Evolutionary conservation across 2,329 filamentous ascomycete species (phyloP), one percentile per base, ranked within the genome.

Genomic region (Penicillium sp.): DNA sequence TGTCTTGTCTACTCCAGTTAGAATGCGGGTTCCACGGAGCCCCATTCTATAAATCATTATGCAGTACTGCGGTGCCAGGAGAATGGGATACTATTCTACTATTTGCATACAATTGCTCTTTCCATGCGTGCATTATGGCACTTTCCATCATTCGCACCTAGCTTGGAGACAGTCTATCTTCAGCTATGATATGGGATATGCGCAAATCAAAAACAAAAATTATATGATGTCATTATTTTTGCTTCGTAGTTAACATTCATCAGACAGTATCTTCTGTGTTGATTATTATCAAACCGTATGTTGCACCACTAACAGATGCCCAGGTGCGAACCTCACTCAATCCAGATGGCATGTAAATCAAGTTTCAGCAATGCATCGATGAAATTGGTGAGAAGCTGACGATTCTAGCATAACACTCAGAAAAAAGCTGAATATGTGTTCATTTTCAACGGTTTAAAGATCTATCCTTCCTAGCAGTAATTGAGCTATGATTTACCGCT

Each of bases 401-500:
- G n/a, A n/a, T n/a, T n/a, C n/a, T n/a, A n/a, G n/a, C n/a, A n/a
- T n/a, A n/a, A n/a, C n/a, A n/a, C n/a, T n/a, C n/a, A n/a, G n/a
- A n/a, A n/a, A n/a, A n/a, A n/a, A n/a, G n/a, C n/a, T n/a, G n/a
- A n/a, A n/a, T n/a, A n/a, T n/a, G n/a, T n/a, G n/a, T n/a, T n/a
- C n/a, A n/a, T n/a, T n/a, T n/a, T n/a, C n/a, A n/a, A n/a, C n/a
- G n/a, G n/a, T n/a, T n/a, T n/a, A n/a, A n/a, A n/a, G n/a, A n/a
- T 31, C 28, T 31, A 31, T 31, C 29, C 9, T 36, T 18, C 9
- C n/a, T n/a, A n/a, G n/a, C n/a, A n/a, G n/a, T n/a, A n/a, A n/a
- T n/a, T n/a, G n/a, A n/a, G n/a, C n/a, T n/a, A n/a, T n/a, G 16
- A n/a, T 43, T 29, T 55, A 55, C 43, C 52, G 33, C 42, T 55